phyloP scores from a whole-genome alignment of 768 basidiomycete genomes.

The Psilocybe sp. region DNA sequence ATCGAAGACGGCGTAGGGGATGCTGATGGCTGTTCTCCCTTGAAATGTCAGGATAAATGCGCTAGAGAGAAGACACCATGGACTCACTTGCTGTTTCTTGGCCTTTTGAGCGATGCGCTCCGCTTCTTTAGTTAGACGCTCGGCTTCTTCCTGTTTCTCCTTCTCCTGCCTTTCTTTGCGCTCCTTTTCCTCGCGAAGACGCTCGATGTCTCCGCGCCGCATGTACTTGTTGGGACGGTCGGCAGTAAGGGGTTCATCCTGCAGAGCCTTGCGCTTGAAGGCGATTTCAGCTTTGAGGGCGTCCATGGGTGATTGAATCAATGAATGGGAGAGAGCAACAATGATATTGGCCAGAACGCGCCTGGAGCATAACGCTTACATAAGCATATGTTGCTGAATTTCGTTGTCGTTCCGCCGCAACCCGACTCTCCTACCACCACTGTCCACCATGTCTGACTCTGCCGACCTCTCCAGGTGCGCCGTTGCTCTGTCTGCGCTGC shows the following conservation, averaged over 20 bases:
- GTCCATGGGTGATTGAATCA: conserved; percentile 57
- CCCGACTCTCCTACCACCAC: conserved; percentile 29
- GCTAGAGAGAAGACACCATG: conserved; percentile 1
- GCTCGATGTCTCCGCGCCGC: conserved; percentile 87
- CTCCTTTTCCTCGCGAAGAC: conserved; percentile 52
- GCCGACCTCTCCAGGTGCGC: conserved; percentile 54
- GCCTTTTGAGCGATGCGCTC: conserved; percentile 10
- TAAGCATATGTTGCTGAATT: conserved; percentile 27
- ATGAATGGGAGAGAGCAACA: conserved; percentile 8
- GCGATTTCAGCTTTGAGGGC: conserved; percentile 88
- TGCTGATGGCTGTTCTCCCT: conserved; percentile 48
- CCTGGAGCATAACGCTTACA: conserved; percentile 24
- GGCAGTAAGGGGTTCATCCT: conserved; percentile 35
- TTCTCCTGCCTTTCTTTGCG: conserved; percentile 34
- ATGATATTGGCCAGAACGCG: conserved; percentile 3
- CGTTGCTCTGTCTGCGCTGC: neutral
- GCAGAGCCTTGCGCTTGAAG: conserved; percentile 77
- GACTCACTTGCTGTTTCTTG: conserved; percentile 44
- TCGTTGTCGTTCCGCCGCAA: conserved; percentile 35
- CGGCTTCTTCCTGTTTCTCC: conserved; percentile 28
- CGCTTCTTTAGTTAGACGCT: conserved; percentile 28
- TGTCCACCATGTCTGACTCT: conserved; percentile 56
- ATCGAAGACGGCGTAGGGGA: conserved; percentile 36
- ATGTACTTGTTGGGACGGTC: conserved; percentile 81
- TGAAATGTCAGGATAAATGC: conserved; percentile 30